These are phyloP conservation scores for Lactarius deliciosus DNA, from an alignment of 768 basidiomycete genomes.

Conservation along the genomic window DNA sequence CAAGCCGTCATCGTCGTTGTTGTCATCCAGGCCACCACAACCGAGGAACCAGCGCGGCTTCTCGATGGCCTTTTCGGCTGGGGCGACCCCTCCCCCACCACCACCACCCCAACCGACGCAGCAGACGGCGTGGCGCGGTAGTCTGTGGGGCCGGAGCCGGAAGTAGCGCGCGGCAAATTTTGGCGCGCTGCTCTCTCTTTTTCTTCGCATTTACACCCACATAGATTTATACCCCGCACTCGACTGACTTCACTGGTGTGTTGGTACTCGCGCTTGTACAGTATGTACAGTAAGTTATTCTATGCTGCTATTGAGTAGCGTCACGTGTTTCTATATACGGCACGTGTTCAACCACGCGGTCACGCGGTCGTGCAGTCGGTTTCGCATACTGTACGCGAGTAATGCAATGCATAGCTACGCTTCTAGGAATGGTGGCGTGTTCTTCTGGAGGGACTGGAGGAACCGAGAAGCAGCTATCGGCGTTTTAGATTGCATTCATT, in stretches of 20 bases:
- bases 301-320: no score
- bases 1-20: not conserved
- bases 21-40: not conserved
- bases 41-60: not conserved
- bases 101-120: not conserved
- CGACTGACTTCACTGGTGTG: no score
- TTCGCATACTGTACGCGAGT: not conserved
- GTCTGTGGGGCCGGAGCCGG: slow-evolving; percentile 14
- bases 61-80: not conserved
- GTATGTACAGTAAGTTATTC: no score
- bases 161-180: not conserved
- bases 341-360: not conserved
- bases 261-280: no score
- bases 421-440: not conserved
- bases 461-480: not conserved
- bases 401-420: not conserved
- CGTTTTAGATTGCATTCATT: not conserved
- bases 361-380: not conserved
- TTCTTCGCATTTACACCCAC: no score
- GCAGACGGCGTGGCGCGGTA: not conserved
- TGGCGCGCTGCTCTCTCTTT: not conserved
- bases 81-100: not conserved
- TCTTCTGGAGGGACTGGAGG: not conserved
- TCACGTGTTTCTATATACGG: no score
- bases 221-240: not conserved